Base-by-base conservation (phyloP, 106 monocot genomes). In the Phalaenopsis aphrodite region DNA sequence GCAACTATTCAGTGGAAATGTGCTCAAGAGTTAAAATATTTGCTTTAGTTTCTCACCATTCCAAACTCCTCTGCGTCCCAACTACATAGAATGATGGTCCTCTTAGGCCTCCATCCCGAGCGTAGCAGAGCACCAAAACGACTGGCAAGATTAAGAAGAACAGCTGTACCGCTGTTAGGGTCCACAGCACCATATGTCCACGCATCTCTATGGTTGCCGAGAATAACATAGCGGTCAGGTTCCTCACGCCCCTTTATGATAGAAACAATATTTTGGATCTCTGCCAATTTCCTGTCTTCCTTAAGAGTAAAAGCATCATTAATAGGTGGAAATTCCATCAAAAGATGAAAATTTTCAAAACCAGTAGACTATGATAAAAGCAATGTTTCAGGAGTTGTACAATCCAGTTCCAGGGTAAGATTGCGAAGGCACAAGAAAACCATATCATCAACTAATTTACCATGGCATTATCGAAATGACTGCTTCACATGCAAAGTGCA, bases 21-120 rank as follows among this genome's bases (percentile, higher is more conserved):
- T 42, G 37, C 41, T 41, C 18, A 74, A 30, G 0, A 30, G 30
- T 30, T 30, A 30, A 30, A 74, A 74, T 39, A 43, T 43, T 38
- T 19, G 42, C 5, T 74, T 74, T 18, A 45, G 19, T 42, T 41
- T 77, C 86, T 80, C 79, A 94, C 98, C 94, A 94, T 89, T 83
- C 94, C 92, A 82, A 94, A 99, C 78, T 99, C 98, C 78, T 99
- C 98, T 21, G 92, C 98, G 85, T 99, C 98, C 98, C 98, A 99
- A 77, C 92, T 99, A 82, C 94, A 92, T 11, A 99, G 68, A 61
- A 99, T 80, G 47, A 99, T 93, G 55, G 92, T 93, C 64, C 98
- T 91, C 64, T 88, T 83, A 82, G 98, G 94, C 71, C 78, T 90
- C 98, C 98, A 99, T 56, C 98, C 98, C 15, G 85, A 87, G 1